Evolutionary conservation across 306 rosid species (phyloP).

Genomic region (Rosa chinensis): DNA sequence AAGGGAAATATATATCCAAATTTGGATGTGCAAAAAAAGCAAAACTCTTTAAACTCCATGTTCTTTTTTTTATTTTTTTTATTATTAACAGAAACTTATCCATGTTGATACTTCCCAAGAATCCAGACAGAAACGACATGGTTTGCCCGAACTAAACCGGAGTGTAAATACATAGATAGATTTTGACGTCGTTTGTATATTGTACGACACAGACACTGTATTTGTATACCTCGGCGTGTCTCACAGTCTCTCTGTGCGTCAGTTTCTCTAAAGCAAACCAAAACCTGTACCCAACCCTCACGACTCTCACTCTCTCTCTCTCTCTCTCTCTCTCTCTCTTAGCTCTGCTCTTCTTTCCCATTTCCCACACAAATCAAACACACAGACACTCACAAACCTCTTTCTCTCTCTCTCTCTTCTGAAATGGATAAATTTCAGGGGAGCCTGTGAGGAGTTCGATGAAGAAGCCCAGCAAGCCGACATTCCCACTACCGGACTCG

Average conservation of each 20-base stretch:
- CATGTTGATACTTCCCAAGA: not conserved
- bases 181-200: not conserved
- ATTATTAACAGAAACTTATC: no score
- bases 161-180: not conserved
- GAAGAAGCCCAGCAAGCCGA: slow-evolving; percentile 57
- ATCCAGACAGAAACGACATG: not conserved
- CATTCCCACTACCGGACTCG: slow-evolving; percentile 53
- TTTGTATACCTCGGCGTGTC: not conserved
- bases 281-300: not conserved
- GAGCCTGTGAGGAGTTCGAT: slow-evolving; percentile 34
- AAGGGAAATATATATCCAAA: no score
- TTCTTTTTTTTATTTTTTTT: no score
- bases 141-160: not conserved
- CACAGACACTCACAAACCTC: not conserved
- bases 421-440: slow-evolving; percentile 47
- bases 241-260: not conserved
- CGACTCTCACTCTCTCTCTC: not conserved
- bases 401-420: not conserved
- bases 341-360: slow-evolving; percentile 33
- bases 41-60: no score
- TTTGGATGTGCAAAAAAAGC: no score
- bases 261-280: not conserved
- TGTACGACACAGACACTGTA: not conserved
- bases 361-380: slow-evolving; percentile 22
- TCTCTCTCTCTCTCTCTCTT: slow-evolving; percentile 5